Evolutionary conservation across 1,139 yeast genomes (phyloP), one percentile per base, ranked within the genome.

Genomic region (Debaryomyces robertsiae): DNA sequence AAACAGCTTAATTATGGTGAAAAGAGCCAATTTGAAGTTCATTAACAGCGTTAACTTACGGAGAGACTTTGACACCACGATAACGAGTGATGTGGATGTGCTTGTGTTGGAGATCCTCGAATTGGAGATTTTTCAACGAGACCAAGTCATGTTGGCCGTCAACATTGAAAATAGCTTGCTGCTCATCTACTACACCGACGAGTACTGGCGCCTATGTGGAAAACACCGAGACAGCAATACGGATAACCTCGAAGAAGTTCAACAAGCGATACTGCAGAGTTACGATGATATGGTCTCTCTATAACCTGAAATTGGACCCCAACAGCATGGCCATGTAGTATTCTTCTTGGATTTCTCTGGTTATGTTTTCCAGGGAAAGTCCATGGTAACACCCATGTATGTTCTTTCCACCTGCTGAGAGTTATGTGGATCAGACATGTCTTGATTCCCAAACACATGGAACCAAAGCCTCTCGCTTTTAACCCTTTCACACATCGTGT

Each of bases 101-200:
- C 52, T 56, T 1, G 51, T 61, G 6, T 36, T 68, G 23, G 66
- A 65, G 30, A 44, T 68, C 0, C 30, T 46, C 3, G 60, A 55
- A 6, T 55, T 69, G 35, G 58, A 55, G 2, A 46, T 67, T 9
- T 65, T 62, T 40, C 64, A 55, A 40, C 43, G 63, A 31, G 73
- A 67, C 42, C 67, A 63, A 37, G 46, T 57, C 22, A 40, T 34
- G 23, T 46, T 63, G 30, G 51, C 49, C 6, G 41, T 48, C 5
- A 45, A 43, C 6, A 43, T 55, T 13, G 64, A 62, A 24, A 50
- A 43, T 11, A 25, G 30, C 7, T 44, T 61, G 16, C 44, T 36
- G 18, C 58, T 54, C 38, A 44, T 67, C 1, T 67, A 67, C 47
- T 57, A 55, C 28, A 57, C 52, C 9, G 15, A 31, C 9, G 42